A percentile compares a stretch with the other conserved stretches of the same genome.
phyloP scores from a whole-genome alignment of 1,284 basidiomycete species.

The Wolfiporia cocos region DNA sequence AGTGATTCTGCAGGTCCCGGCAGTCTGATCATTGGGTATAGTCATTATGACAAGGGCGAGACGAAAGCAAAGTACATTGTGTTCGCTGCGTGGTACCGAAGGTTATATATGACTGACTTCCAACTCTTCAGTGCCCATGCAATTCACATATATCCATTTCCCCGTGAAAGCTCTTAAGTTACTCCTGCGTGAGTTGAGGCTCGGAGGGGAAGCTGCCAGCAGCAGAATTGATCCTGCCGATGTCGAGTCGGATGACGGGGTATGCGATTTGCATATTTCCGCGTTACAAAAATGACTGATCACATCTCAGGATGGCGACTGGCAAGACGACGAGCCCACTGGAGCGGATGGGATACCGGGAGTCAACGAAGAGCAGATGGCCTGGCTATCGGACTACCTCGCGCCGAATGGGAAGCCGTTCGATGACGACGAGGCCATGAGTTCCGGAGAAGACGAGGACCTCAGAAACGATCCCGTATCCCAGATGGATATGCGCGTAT shows the following conservation, averaged over 20 bases:
- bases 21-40: slow-evolving; percentile 34
- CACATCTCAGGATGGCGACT: slow-evolving; percentile 68
- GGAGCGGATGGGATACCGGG: slow-evolving; percentile 35
- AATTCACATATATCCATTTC: slow-evolving; percentile 85
- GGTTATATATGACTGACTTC: no score
- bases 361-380: slow-evolving; percentile 55
- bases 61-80: slow-evolving; percentile 77
- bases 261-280: slow-evolving; percentile 35
- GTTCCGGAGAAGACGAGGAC: slow-evolving; percentile 78
- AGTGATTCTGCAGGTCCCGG: slow-evolving; percentile 3
- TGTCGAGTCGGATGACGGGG: slow-evolving; percentile 73
- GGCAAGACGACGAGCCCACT: slow-evolving; percentile 69
- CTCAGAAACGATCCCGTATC: slow-evolving; percentile 83
- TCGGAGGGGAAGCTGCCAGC: slow-evolving; percentile 57
- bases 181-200: slow-evolving; percentile 77
- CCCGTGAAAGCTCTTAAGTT: slow-evolving; percentile 90
- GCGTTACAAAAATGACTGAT: background rate
- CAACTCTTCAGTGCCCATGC: slow-evolving; percentile 81
- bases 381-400: slow-evolving; percentile 64
- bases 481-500: slow-evolving; percentile 82
- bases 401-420: slow-evolving; percentile 45
- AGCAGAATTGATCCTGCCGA: slow-evolving; percentile 28
- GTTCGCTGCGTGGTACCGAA: no score
- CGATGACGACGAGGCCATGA: slow-evolving; percentile 66
- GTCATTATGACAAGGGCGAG: slow-evolving; percentile 95